Conservation (phyloP, 2,329 filamentous ascomycete genomes). For the Cladosporium sp. region DNA sequence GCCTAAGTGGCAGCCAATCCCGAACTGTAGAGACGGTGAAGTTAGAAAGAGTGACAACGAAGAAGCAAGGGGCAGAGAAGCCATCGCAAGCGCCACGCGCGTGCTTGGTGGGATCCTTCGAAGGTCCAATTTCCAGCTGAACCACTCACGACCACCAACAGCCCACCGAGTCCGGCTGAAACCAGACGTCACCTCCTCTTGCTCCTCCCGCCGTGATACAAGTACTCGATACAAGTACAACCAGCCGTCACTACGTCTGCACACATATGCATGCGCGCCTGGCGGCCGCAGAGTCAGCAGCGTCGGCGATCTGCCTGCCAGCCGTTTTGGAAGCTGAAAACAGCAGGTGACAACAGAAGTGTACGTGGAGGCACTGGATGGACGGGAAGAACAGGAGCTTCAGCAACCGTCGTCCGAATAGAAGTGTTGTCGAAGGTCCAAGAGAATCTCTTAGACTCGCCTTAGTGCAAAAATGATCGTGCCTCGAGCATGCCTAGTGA, state of each 20-base stretch:
- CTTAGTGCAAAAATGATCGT: too few species aligned
- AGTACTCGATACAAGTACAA: conserved; percentile 9
- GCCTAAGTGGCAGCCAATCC: conserved; percentile 5
- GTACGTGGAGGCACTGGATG: not conserved
- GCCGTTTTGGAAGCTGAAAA: not conserved
- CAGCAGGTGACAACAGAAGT: not conserved
- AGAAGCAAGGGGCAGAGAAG: conserved; percentile 11
- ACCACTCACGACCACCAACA: conserved; percentile 4
- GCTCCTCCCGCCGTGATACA: not conserved
- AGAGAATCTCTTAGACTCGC: not conserved
- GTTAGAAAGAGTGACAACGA: not conserved
- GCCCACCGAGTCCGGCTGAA: conserved; percentile 7
- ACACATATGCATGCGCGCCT: not conserved
- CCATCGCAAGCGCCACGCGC: conserved; percentile 11
- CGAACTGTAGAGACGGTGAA: not conserved
- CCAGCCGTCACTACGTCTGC: conserved; percentile 2
- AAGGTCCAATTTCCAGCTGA: conserved; percentile 3
- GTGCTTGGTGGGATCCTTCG: not conserved
- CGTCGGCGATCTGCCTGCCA: conserved; percentile 1
- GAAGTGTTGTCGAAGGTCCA: not conserved
- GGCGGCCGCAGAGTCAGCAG: not conserved
- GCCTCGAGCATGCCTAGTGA: not conserved
- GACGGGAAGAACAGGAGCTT: too few species aligned
- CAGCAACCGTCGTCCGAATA: too few species aligned
- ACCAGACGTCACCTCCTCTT: conserved; percentile 9